Evolutionary conservation across 2,329 filamentous ascomycete species (phyloP), one percentile per base, ranked within the genome.

Genomic region (Pseudonectria foliicola): DNA sequence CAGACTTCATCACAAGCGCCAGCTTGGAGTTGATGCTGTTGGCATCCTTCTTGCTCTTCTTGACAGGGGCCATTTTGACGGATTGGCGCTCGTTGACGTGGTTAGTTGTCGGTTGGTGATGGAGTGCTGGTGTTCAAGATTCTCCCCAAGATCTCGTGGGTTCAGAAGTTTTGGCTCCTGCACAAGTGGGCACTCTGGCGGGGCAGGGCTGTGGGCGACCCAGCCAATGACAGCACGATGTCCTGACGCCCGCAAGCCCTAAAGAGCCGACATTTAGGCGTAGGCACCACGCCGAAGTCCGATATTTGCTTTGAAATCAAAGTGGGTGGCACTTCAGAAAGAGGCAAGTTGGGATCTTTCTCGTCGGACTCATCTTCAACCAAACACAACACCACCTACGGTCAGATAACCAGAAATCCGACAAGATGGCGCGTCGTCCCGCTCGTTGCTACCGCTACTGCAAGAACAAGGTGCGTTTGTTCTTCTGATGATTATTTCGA

Each of bases 381-480:
- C 53, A 50, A 56, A 55, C 57, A 58, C 55, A 59, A 48, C 59
- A 63, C 49, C 51, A 55, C 45, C 47, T 37, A 46, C 43, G 53
- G 61, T 58, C 49, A 57, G 57, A 53, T 58, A 52, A 54, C 45
- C 53, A 54, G 61, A 71, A 77, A 71, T 73, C 75, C 71, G 78
- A 82, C 82, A 89, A 82, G 77, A 98, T 98, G 92, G 92, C 92
- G 66, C 88, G 92, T 73, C 88, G 92, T 85, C 92, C 92, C 66
- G 92, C 92, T 66, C 85, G 92, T 78, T 98, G 92, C 78, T 98
- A 95, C 82, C 84, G 92, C 67, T 98, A 98, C 85, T 98, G 92
- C 89, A 98, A 98, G 87, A 98, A 96, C 84, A 95, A 95, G 88
- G 88, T 94, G 67, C 73, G 83, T 70, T 48, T 32, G 28, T 33